Percentiles rank a stretch among this genome's conserved stretches.
Conservation (phyloP, 352 stramenopile genomes). For the Phytophthora hibernalis region DNA sequence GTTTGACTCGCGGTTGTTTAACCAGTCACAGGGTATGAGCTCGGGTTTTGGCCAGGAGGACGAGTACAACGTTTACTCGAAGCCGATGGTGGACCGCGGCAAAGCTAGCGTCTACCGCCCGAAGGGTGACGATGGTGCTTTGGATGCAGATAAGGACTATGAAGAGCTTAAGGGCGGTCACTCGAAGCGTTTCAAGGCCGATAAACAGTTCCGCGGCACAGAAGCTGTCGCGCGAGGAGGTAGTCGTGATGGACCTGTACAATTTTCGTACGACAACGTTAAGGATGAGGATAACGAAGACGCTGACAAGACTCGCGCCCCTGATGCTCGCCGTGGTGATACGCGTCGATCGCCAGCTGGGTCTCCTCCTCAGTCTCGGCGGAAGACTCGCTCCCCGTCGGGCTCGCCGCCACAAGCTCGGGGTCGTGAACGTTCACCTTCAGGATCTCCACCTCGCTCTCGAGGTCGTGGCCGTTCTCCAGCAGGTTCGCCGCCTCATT, state of each 20-base stretch:
- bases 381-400: constrained; percentile 16
- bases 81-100: constrained; percentile 95
- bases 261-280: constrained; percentile 82
- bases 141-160: constrained; percentile 90
- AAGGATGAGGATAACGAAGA: constrained; percentile 52
- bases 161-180: constrained; percentile 90
- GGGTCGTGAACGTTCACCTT: constrained; percentile 29
- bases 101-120: constrained; percentile 91
- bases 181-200: constrained; percentile 88
- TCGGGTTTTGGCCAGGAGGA: constrained; percentile 97
- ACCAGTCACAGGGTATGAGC: constrained; percentile 96
- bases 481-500: constrained; percentile 22
- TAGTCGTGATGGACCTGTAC: constrained; percentile 78
- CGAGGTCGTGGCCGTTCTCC: constrained; percentile 25
- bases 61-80: constrained; percentile 99
- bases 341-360: constrained; percentile 18
- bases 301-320: constrained; percentile 13
- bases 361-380: constrained; percentile 17
- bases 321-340: constrained; percentile 17
- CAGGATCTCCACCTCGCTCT: constrained; percentile 32
- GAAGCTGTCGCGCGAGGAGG: constrained; percentile 56
- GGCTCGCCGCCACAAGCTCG: constrained; percentile 21
- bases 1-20: constrained; percentile 98
- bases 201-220: constrained; percentile 90
- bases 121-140: constrained; percentile 88